Evolutionary conservation across 73 alveolate species (phyloP).

Genomic region (Effrenium voratum): DNA sequence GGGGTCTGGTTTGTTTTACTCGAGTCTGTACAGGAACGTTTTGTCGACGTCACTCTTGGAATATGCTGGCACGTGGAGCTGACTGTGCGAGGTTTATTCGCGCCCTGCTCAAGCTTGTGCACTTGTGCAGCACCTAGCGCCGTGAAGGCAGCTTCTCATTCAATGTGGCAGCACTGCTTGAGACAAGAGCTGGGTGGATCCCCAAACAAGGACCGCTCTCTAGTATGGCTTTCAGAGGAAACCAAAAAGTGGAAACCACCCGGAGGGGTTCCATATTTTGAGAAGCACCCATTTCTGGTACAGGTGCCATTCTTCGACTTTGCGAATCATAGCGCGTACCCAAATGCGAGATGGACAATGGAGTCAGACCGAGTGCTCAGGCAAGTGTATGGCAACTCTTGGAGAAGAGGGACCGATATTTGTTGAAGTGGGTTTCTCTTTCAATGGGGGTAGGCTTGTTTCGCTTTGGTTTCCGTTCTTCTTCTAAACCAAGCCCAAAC

Average conservation of each 20-base stretch:
- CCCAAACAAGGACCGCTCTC: no score
- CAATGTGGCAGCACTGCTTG: no score
- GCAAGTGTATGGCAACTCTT: background rate
- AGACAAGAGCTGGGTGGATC: no score
- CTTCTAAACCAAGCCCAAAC: no score
- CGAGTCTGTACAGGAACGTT: no score
- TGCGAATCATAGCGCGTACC: conserved; percentile 58
- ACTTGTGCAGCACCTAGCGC: background rate
- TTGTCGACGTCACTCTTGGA: no score
- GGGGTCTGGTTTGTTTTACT: no score
- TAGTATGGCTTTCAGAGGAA: background rate
- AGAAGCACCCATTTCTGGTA: background rate
- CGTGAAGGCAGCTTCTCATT: no score
- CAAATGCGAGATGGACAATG: conserved; percentile 88
- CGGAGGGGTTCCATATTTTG: background rate
- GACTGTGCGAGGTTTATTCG: conserved; percentile 32
- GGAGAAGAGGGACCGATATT: no score
- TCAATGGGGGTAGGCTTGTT: background rate
- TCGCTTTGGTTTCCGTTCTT: background rate
- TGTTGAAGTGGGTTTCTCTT: background rate
- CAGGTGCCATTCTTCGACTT: conserved; percentile 84
- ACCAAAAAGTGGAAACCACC: no score
- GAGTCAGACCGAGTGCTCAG: conserved; percentile 41
- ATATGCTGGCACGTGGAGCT: background rate
- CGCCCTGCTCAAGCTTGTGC: conserved; percentile 61